A percentile compares a stretch with the other conserved stretches of the same genome.
These are phyloP conservation scores for Pseudogymnoascus sp. DNA, from an alignment of 2,329 filamentous ascomycete species.

Conservation along the genomic window DNA sequence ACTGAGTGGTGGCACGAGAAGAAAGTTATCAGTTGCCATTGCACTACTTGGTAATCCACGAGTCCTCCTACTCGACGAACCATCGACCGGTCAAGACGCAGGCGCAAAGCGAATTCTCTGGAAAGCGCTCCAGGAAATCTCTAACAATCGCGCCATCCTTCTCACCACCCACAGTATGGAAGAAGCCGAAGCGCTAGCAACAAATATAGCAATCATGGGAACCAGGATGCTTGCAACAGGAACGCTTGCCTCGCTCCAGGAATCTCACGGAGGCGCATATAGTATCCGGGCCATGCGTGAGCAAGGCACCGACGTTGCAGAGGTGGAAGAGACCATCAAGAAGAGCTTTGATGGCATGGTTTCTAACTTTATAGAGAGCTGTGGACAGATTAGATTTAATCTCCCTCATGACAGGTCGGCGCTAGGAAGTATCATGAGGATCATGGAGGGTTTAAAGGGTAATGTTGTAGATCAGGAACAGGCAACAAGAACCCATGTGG, in stretches of 20 bases:
- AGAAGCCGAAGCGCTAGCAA: conserved; percentile 31
- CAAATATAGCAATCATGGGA: conserved; percentile 31
- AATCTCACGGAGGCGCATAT: conserved; percentile 19
- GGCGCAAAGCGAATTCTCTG: conserved; percentile 31
- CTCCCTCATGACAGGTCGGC: conserved; percentile 19
- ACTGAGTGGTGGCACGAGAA: conserved; percentile 28
- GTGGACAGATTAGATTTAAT: conserved; percentile 22
- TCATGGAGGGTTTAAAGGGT: conserved; percentile 23
- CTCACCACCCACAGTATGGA: conserved; percentile 35
- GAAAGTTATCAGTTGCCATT: conserved; percentile 30
- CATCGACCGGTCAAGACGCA: conserved; percentile 29
- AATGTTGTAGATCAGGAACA: conserved; percentile 14
- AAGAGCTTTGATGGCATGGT: conserved; percentile 18
- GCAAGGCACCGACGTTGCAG: not conserved
- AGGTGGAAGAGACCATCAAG: conserved; percentile 16
- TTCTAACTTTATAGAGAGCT: conserved; percentile 19
- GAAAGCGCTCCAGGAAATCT: conserved; percentile 28
- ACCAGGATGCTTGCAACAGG: conserved; percentile 29
- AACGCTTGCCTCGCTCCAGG: conserved; percentile 19
- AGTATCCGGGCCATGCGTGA: conserved; percentile 19
- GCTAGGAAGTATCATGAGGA: conserved; percentile 21
- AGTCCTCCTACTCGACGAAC: conserved; percentile 30
- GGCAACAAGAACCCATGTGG: not conserved
- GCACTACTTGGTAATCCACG: conserved; percentile 29
- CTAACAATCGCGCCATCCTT: conserved; percentile 27